Conservation (phyloP, 2,329 filamentous ascomycete genomes). For the Penicillium sp. region DNA sequence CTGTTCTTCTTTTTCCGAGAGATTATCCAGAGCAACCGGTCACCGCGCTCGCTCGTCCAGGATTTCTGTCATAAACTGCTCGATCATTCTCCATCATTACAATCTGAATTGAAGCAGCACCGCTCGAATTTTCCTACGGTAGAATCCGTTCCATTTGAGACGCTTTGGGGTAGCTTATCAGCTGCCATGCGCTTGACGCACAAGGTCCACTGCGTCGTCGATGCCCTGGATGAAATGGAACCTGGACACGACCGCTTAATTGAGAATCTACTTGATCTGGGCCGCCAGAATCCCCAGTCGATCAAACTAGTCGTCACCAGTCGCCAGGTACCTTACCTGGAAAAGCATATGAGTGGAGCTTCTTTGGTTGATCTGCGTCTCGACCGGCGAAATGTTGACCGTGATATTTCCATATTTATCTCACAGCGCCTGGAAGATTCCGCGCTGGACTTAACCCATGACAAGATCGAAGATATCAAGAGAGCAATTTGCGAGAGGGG, state of each 20-base stretch:
- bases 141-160: too few relatives aligned
- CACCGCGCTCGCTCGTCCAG: constrained; percentile 13
- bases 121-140: too few relatives aligned
- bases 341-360: too few relatives aligned
- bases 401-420: constrained; percentile 16
- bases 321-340: too few relatives aligned
- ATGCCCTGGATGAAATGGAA: constrained; percentile 52
- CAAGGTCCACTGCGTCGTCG: constrained; percentile 41
- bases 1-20: constrained; percentile 27
- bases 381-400: too few relatives aligned
- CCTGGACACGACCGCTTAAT: constrained; percentile 39
- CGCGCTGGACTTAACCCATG: constrained; percentile 6
- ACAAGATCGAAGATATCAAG: constrained; percentile 10
- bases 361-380: too few relatives aligned
- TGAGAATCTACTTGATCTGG: constrained; percentile 33
- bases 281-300: constrained; percentile 29
- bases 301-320: constrained; percentile 49
- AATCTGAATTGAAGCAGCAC: constrained; percentile 6
- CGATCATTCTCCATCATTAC: constrained; percentile 8
- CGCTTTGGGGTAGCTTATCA: constrained; percentile 4
- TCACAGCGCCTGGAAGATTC: constrained; percentile 16
- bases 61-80: constrained; percentile 22
- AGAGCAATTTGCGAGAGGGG: constrained; percentile 17
- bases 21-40: constrained; percentile 23
- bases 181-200: constrained; percentile 7